phyloP scores from a whole-genome alignment of 2,329 filamentous ascomycete species.

The Penicillium janthinellum region DNA sequence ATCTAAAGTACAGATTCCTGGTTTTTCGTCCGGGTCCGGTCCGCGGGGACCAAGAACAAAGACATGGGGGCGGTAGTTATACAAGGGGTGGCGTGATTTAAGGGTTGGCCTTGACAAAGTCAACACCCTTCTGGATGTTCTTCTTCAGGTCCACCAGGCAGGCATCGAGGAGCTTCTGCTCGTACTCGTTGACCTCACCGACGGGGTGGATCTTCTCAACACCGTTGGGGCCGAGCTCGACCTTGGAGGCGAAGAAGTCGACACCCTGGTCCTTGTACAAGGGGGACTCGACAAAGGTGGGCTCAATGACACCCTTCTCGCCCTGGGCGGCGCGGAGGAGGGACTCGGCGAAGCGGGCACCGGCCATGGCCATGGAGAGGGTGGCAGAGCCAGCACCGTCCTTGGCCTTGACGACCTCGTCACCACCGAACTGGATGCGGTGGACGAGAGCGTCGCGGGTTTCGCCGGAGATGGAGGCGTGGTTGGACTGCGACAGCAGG shows the following conservation, averaged over 20 bases:
- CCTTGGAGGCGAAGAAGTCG: slow-evolving; percentile 93
- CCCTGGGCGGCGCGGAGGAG: slow-evolving; percentile 90
- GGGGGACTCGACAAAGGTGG: slow-evolving; percentile 93
- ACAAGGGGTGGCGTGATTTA: slow-evolving; percentile 34
- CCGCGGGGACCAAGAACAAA: slow-evolving; percentile 9
- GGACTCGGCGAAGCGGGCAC: slow-evolving; percentile 81
- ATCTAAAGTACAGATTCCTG: slow-evolving; percentile 30
- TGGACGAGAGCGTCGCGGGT: slow-evolving; percentile 76
- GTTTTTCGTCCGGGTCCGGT: not conserved
- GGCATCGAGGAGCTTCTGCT: slow-evolving; percentile 87
- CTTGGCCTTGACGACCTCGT: slow-evolving; percentile 99
- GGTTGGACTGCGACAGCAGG: slow-evolving; percentile 90
- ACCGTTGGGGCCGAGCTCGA: slow-evolving; percentile 95
- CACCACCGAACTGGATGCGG: slow-evolving; percentile 97
- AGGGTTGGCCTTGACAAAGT: slow-evolving; percentile 64
- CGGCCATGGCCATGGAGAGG: slow-evolving; percentile 98
- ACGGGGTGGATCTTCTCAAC: slow-evolving; percentile 90
- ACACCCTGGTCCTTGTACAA: slow-evolving; percentile 98
- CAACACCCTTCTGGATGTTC: slow-evolving; percentile 86
- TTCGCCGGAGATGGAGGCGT: slow-evolving; percentile 79
- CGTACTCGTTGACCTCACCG: slow-evolving; percentile 78
- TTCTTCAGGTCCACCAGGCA: slow-evolving; percentile 67
- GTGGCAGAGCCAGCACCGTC: slow-evolving; percentile 95
- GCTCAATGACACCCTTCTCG: slow-evolving; percentile 93
- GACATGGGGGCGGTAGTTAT: slow-evolving; percentile 24